Conservation (phyloP, 495 filamentous ascomycete genomes). For the Neurospora sp. region DNA sequence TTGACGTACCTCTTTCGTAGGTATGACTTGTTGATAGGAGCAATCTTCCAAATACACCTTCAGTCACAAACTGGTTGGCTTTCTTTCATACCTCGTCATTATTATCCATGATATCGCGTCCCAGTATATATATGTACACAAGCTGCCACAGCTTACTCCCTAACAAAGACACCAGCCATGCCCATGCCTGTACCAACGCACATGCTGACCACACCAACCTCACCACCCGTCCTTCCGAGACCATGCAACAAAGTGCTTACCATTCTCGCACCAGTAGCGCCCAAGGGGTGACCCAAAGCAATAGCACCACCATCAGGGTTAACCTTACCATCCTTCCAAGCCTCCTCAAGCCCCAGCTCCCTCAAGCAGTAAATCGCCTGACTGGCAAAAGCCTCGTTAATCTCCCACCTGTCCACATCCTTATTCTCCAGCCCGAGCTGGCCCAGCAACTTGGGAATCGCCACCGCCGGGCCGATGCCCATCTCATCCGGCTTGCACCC, state of each 20-base stretch:
- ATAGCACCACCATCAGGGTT: slow-evolving; percentile 93
- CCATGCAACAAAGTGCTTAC: slow-evolving; percentile 63
- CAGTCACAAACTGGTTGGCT: not conserved
- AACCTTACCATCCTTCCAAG: slow-evolving; percentile 52
- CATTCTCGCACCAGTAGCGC: slow-evolving; percentile 80
- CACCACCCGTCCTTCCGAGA: slow-evolving; percentile 45
- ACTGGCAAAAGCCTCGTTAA: slow-evolving; percentile 92
- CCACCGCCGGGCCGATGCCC: slow-evolving; percentile 80
- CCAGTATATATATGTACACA: not conserved
- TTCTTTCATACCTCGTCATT: not conserved
- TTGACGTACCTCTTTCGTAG: not conserved
- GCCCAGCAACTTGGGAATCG: slow-evolving; percentile 68
- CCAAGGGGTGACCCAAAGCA: slow-evolving; percentile 87
- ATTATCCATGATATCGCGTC: not conserved
- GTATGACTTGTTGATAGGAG: not conserved
- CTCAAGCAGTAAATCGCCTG: slow-evolving; percentile 76
- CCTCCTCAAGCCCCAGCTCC: slow-evolving; percentile 55
- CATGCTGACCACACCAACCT: slow-evolving; percentile 73
- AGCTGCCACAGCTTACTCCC: slow-evolving; percentile 46
- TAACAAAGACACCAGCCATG: slow-evolving; percentile 77
- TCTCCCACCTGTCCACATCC: slow-evolving; percentile 86
- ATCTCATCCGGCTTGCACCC: slow-evolving; percentile 86
- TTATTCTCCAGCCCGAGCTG: slow-evolving; percentile 50
- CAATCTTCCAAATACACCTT: not conserved
- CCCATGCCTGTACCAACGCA: slow-evolving; percentile 91